Conservation (phyloP, 129 eudicot species). For the Centaurea solstitialis region DNA sequence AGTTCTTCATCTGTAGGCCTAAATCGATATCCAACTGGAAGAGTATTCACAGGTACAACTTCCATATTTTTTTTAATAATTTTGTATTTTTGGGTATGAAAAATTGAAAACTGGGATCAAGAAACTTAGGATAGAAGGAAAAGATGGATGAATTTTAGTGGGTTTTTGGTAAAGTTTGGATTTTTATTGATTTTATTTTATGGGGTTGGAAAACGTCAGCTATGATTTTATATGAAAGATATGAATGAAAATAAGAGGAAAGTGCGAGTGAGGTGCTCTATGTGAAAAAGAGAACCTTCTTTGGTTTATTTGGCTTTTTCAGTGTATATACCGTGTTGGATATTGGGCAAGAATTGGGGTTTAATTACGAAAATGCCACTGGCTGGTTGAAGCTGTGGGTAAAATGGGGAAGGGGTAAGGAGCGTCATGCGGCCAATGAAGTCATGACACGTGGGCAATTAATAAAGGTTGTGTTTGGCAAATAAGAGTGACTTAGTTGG, state of each 20-base stretch:
- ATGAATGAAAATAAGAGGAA: not conserved
- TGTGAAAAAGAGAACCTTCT: constrained; percentile 20
- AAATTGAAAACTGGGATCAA: not conserved
- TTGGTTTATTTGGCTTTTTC: no score
- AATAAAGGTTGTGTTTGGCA: no score
- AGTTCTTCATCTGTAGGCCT: constrained; percentile 92
- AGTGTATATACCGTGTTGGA: constrained; percentile 36
- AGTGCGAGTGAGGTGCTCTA: not conserved
- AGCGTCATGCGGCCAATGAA: constrained; percentile 16
- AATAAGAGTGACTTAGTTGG: no score
- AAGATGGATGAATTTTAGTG: constrained; percentile 32
- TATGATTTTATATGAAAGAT: no score
- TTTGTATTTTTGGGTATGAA: no score
- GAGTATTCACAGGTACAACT: constrained; percentile 34
- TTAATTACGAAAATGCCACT: constrained; percentile 7
- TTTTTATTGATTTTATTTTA: not conserved
- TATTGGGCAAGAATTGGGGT: not conserved
- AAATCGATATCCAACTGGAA: constrained; percentile 87
- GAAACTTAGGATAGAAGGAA: not conserved
- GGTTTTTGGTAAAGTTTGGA: constrained; percentile 22
- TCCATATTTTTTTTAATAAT: not conserved
- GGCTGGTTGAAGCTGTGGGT: not conserved
- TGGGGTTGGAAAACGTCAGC: not conserved
- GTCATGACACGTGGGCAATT: constrained; percentile 14
- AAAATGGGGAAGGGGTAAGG: not conserved